Base-by-base conservation (phyloP, 177 flowering plant genomes). In the Vitis hybrid region DNA sequence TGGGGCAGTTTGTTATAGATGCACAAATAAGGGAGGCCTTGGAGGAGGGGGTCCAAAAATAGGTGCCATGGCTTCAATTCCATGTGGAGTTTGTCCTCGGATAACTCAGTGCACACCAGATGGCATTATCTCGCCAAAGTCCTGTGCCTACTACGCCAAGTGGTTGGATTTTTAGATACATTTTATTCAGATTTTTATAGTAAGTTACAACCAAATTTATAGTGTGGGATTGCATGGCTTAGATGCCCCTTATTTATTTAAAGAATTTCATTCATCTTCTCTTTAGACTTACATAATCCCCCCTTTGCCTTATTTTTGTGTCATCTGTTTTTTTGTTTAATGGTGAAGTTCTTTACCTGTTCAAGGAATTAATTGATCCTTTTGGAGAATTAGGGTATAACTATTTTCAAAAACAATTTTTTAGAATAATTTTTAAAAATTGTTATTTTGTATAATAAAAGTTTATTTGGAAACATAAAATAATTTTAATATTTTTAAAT, bases 1-100 rank as follows among this genome's bases (percentile, higher is more conserved):
- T 21, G 91, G 93, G n/a, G 68, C 76, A 51, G 51, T 60, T 62
- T 96, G 97, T 70, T 96, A 91, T 67, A 88, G 69, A 65, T 45
- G 67, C 60, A 65, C 45, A 18, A 74, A 53, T n/a, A 73, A 62
- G 53, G 76, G 55, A 3, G 68, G 73, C 5, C 12, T 11, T 26
- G 74, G 33, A 15, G 74, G 33, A 15, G 74, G 70, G 64, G 86
- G 64, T 60, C 68, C 82, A 0, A 77, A 64, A 51, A 56, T 12
- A 0, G 88, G 89, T 9, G 84, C 84, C 7, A 60, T 93, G 80
- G 86, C 90, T 76, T 86, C 93, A 51, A 81, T 90, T 55, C 99
- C 98, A 8, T 95, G 99, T 70, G 98, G 97, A 60, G 91, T 83
- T 75, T 95, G 99, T 77, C 97, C 98, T 0, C 70, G 80, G 64